Evolutionary conservation across 129 eudicot genomes (phyloP).

Genomic region (Silybum marianum): DNA sequence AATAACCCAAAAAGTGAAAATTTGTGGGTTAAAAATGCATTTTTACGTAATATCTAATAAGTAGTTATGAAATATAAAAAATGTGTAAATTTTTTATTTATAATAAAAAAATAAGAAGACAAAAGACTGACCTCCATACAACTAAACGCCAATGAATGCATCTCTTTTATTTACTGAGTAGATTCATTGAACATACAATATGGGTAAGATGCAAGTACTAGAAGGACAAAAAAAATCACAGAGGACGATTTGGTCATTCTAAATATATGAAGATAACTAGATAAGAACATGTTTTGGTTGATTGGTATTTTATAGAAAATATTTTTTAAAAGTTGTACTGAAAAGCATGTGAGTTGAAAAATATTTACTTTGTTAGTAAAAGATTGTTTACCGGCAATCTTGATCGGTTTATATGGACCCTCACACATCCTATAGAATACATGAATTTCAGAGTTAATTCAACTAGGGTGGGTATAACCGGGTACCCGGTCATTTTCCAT

Average conservation of each 20-base stretch:
- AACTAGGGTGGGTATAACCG: too few species aligned
- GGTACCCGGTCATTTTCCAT: too few species aligned
- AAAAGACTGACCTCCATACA: conserved; percentile 8
- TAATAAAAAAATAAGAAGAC: not conserved
- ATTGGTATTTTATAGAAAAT: not conserved
- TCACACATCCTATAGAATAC: too few species aligned
- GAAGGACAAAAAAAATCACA: not conserved
- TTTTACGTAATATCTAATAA: too few species aligned
- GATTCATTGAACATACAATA: conserved; percentile 30
- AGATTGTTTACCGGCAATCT: too few species aligned
- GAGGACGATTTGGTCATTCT: conserved; percentile 10
- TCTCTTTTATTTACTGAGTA: conserved; percentile 8
- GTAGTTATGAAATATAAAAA: too few species aligned
- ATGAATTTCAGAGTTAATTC: too few species aligned
- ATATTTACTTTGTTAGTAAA: too few species aligned
- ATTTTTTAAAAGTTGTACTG: too few species aligned
- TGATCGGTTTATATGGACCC: too few species aligned
- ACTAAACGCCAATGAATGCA: conserved; percentile 7
- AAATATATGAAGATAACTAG: not conserved
- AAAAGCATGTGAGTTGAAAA: too few species aligned
- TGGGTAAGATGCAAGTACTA: conserved; percentile 32
- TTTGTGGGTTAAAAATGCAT: not conserved
- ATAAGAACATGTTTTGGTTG: not conserved
- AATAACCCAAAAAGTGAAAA: too few species aligned
- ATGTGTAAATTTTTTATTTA: not conserved